A percentile compares a stretch with the other conserved stretches of the same genome.
Evolutionary conservation across 345 rosid genomes (phyloP).

Genomic region (Brassica incana): DNA sequence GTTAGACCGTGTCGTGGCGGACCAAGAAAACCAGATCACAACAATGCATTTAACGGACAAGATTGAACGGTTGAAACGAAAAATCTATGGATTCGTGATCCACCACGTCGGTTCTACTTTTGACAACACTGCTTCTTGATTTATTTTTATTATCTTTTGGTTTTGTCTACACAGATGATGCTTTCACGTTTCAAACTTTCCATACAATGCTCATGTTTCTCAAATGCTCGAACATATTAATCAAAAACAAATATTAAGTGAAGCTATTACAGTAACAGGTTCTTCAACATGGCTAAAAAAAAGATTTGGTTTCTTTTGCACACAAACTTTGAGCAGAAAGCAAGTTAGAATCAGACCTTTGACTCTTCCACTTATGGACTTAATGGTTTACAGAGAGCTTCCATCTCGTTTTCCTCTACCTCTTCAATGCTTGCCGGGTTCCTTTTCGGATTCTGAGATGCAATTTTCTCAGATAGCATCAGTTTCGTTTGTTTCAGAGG

Average conservation of each 20-base stretch:
- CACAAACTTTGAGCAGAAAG: not conserved
- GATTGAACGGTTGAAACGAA: constrained; percentile 71
- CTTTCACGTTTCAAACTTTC: too few relatives aligned
- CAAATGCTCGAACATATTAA: too few relatives aligned
- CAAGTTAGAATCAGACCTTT: not conserved
- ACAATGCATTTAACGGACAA: constrained; percentile 35
- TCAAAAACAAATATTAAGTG: too few relatives aligned
- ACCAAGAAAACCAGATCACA: constrained; percentile 13
- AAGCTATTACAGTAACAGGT: not conserved
- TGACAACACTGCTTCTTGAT: constrained; percentile 8
- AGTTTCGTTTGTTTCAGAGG: not conserved
- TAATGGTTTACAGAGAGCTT: not conserved
- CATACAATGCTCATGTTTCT: too few relatives aligned
- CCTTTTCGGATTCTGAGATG: not conserved
- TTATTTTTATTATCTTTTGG: not conserved
- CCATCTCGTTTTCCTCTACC: not conserved
- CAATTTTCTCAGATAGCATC: not conserved
- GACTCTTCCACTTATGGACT: not conserved
- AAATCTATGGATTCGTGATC: constrained; percentile 90
- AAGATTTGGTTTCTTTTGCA: too few relatives aligned
- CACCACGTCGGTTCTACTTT: constrained; percentile 82
- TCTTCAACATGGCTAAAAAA: not conserved
- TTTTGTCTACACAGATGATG: not conserved
- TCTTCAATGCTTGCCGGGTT: not conserved
- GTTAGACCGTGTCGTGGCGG: constrained; percentile 59